phyloP scores from a whole-genome alignment of 2,329 filamentous ascomycete species.

The Paraconiothyrium sp. region DNA sequence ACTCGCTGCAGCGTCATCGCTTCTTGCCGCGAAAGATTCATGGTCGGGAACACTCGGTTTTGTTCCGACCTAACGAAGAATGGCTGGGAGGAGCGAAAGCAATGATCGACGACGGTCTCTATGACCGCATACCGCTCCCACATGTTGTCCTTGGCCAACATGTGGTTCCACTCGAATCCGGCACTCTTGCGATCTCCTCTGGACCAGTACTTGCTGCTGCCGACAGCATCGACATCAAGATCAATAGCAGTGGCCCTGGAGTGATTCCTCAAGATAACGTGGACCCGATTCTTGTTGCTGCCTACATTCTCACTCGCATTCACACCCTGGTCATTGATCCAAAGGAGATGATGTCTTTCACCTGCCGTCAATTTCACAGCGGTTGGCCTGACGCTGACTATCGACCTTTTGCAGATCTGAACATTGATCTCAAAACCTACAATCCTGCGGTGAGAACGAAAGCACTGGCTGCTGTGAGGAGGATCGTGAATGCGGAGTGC shows the following conservation, averaged over 20 bases:
- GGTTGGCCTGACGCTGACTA: background rate
- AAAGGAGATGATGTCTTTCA: background rate
- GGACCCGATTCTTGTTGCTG: too few species aligned
- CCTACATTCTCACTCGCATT: too few species aligned
- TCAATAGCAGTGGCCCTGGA: too few species aligned
- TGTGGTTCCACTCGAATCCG: constrained; percentile 52
- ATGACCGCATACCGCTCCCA: constrained; percentile 58
- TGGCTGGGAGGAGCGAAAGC: constrained; percentile 65
- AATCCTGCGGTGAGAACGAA: background rate
- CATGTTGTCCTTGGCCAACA: constrained; percentile 65
- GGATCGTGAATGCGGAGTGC: too few species aligned
- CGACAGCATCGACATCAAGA: too few species aligned
- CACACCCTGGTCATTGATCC: too few species aligned
- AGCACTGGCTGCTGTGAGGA: background rate
- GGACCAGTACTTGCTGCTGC: constrained; percentile 11
- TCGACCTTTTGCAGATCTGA: too few species aligned
- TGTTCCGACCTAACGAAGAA: constrained; percentile 68
- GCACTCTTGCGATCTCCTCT: background rate
- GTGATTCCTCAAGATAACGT: too few species aligned
- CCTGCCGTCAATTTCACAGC: background rate
- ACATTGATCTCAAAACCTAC: too few species aligned
- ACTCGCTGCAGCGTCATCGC: background rate
- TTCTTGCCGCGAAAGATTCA: background rate
- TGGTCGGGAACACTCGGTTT: background rate
- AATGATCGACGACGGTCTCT: constrained; percentile 67